These are phyloP conservation scores for Calonectria pauciramosa DNA, from an alignment of 2,329 filamentous ascomycete species.

Conservation along the genomic window DNA sequence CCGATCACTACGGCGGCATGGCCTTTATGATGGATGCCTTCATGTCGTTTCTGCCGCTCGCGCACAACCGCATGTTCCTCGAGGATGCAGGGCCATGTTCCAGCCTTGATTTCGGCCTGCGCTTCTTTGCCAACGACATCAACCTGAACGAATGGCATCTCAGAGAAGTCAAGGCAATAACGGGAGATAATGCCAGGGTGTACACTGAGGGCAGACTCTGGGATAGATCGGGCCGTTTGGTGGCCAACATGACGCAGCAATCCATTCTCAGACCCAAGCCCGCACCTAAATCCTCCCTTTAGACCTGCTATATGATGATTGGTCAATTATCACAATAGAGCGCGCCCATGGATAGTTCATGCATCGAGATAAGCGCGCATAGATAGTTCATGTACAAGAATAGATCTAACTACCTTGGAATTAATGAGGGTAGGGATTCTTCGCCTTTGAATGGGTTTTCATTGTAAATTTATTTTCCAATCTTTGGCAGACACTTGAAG, in stretches of 20 bases:
- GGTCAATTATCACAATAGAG: neutral
- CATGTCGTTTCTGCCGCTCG: neutral
- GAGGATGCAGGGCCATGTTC: neutral
- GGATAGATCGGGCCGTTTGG: neutral
- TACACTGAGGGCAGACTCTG: neutral
- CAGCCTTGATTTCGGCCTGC: neutral
- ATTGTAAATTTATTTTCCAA: neutral
- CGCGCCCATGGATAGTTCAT: neutral
- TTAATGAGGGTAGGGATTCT: neutral
- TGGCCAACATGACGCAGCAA: slow-evolving; percentile 1
- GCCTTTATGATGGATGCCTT: slow-evolving; percentile 3
- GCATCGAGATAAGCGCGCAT: neutral
- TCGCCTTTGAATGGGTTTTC: neutral
- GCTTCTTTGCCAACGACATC: neutral
- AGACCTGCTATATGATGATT: neutral
- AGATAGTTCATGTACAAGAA: neutral
- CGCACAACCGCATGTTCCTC: neutral
- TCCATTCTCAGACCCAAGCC: neutral
- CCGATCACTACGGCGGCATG: neutral
- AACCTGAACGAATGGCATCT: neutral
- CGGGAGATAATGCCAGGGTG: neutral
- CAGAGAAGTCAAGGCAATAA: neutral
- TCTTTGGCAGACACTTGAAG: neutral
- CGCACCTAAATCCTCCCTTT: neutral
- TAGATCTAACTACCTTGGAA: neutral